Percentiles rank a stretch among this genome's conserved stretches.
phyloP scores from a whole-genome alignment of 2,329 filamentous ascomycete genomes.

The Acarospora socialis region DNA sequence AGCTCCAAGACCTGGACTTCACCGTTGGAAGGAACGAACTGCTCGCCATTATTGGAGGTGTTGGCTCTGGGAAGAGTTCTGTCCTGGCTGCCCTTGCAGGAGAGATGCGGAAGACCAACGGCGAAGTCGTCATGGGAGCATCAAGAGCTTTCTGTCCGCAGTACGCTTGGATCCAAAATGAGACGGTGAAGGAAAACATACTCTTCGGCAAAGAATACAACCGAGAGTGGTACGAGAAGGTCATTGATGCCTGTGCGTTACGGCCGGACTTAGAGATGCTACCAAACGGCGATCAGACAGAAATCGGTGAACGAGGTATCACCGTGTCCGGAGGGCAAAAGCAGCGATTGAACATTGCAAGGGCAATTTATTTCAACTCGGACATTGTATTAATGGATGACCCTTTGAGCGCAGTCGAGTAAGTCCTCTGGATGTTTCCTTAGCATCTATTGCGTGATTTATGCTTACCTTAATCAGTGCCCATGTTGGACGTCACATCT shows the following conservation, averaged over 20 bases:
- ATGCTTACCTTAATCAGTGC: constrained; percentile 23
- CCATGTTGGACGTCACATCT: constrained; percentile 56
- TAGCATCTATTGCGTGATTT: too few relatives aligned
- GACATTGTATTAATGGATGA: constrained; percentile 52
- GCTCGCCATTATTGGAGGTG: constrained; percentile 73
- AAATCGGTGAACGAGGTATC: constrained; percentile 91
- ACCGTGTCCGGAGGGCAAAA: constrained; percentile 93
- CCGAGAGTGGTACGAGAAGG: constrained; percentile 63
- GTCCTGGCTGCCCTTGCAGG: constrained; percentile 78
- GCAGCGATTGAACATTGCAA: constrained; percentile 84
- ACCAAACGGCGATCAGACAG: constrained; percentile 75
- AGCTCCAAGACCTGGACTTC: constrained; percentile 54
- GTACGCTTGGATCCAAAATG: constrained; percentile 95
- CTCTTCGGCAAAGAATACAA: constrained; percentile 71
- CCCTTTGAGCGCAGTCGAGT: constrained; percentile 32
- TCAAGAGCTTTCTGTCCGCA: constrained; percentile 85
- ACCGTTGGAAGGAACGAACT: constrained; percentile 60
- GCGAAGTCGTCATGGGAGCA: constrained; percentile 61
- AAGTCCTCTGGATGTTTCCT: too few relatives aligned
- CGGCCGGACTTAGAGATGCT: constrained; percentile 81
- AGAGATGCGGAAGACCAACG: constrained; percentile 76
- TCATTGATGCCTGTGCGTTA: constrained; percentile 77
- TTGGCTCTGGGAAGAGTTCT: constrained; percentile 82
- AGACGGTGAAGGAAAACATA: constrained; percentile 77
- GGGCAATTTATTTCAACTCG: constrained; percentile 53